A percentile compares a stretch with the other conserved stretches of the same genome.
Evolutionary conservation across 805 yeast species (phyloP).

Genomic region (Candida namnaoensis): DNA sequence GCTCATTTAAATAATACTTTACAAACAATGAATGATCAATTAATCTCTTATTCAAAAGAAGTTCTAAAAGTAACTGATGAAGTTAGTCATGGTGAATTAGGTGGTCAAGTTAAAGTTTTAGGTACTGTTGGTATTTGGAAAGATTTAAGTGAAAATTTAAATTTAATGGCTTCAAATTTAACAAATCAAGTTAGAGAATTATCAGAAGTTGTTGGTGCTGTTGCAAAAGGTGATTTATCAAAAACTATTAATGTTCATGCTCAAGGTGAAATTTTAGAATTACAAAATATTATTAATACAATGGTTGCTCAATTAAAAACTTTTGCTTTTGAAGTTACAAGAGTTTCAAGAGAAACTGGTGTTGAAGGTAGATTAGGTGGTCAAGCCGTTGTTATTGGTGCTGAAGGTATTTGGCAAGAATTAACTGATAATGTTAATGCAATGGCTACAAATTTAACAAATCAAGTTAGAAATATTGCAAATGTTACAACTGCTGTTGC

Average conservation of each 20-base stretch:
- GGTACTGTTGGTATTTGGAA: slow-evolving; percentile 90
- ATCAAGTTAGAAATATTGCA: slow-evolving; percentile 83
- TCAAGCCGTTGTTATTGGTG: slow-evolving; percentile 76
- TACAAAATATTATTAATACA: slow-evolving; percentile 78
- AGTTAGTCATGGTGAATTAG: slow-evolving; percentile 83
- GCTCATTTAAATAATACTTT: slow-evolving; percentile 62
- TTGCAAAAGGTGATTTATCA: slow-evolving; percentile 82
- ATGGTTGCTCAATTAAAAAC: slow-evolving; percentile 86
- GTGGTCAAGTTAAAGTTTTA: slow-evolving; percentile 80
- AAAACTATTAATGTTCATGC: slow-evolving; percentile 83
- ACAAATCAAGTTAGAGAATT: slow-evolving; percentile 86
- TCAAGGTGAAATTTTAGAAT: slow-evolving; percentile 78
- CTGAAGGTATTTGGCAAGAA: slow-evolving; percentile 85
- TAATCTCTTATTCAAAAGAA: slow-evolving; percentile 72
- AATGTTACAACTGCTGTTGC: slow-evolving; percentile 85
- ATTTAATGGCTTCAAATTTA: slow-evolving; percentile 80
- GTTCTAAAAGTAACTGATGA: slow-evolving; percentile 84
- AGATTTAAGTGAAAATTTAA: slow-evolving; percentile 74
- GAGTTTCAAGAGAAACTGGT: slow-evolving; percentile 85
- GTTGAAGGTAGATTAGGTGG: slow-evolving; percentile 85
- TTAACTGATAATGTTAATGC: slow-evolving; percentile 85
- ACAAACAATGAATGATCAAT: slow-evolving; percentile 84
- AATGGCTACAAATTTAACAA: slow-evolving; percentile 81
- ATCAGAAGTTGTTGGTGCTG: slow-evolving; percentile 87
- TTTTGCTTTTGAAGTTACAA: slow-evolving; percentile 81